Evolutionary conservation across 371 early-diverging fungal species (phyloP), one percentile per base, ranked within the genome.

Genomic region (Mucor indicus): DNA sequence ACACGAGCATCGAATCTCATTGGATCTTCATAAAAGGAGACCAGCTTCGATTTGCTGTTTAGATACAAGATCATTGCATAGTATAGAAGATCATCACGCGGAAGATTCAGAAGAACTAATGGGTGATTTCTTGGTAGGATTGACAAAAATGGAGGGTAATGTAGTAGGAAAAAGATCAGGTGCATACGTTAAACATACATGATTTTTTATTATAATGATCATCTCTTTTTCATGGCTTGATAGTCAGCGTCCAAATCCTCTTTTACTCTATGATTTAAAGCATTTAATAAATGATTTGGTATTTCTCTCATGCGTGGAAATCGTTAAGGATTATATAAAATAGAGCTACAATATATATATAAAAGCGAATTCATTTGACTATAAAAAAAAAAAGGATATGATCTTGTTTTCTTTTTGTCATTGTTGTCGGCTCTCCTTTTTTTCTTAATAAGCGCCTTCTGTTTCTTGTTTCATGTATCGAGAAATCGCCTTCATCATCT

Each of bases 131-230:
- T 43, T 77, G 13, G 50, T 59, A 10, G 64, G 66, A 3, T 50
- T 77, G 12, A 67, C 56, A 38, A 67, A 56, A 22, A 13, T 69
- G 46, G 64, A 64, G 29, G 77, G 69, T 5, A 63, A 73, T 53
- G 64, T 77, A 12, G 69, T 71, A 8, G 72, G 77, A 16, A 69
- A 57, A 45, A 64, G 69, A 21, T 53, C 57, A 10, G 76, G 72
- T 16, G 41, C 55, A 5, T 57, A n/a, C n/a, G n/a, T n/a, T n/a
- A n/a, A n/a, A n/a, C n/a, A n/a, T n/a, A n/a, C n/a, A n/a, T n/a
- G n/a, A n/a, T n/a, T n/a, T n/a, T n/a, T n/a, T n/a, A n/a, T n/a
- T n/a, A n/a, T n/a, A n/a, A n/a, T n/a, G n/a, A n/a, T n/a, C n/a
- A n/a, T n/a, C n/a, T n/a, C n/a, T n/a, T n/a, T n/a, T 33, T 36